Evolutionary conservation across 1,139 yeast genomes (phyloP).

Genomic region (Yamadazyma diddensiae): DNA sequence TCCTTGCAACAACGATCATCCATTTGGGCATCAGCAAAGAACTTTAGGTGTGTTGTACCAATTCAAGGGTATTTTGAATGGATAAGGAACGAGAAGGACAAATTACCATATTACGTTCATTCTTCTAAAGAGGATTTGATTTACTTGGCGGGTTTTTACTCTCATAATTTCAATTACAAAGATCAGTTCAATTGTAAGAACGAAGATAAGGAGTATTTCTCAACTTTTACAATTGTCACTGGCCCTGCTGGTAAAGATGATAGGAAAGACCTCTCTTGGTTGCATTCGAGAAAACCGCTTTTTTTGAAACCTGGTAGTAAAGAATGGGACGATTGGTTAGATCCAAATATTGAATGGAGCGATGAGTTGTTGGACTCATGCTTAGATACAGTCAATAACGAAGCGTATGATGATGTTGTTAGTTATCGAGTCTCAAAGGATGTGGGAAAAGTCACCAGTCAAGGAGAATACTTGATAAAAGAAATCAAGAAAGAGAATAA

Average conservation of each 20-base stretch:
- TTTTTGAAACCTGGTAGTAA: slow-evolving; percentile 55
- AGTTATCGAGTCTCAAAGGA: slow-evolving; percentile 56
- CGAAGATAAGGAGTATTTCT: slow-evolving; percentile 26
- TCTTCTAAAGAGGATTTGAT: slow-evolving; percentile 50
- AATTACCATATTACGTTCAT: slow-evolving; percentile 64
- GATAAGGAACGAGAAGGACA: slow-evolving; percentile 41
- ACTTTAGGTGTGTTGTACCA: slow-evolving; percentile 66
- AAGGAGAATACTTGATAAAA: slow-evolving; percentile 44
- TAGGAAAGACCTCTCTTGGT: slow-evolving; percentile 52
- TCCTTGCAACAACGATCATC: slow-evolving; percentile 40
- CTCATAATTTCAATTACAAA: slow-evolving; percentile 39
- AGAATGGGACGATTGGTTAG: slow-evolving; percentile 64
- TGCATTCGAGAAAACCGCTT: slow-evolving; percentile 78
- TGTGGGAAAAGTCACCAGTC: slow-evolving; percentile 61
- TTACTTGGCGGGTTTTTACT: slow-evolving; percentile 71
- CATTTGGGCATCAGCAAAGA: slow-evolving; percentile 50
- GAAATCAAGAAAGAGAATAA: slow-evolving; percentile 18
- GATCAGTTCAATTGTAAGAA: slow-evolving; percentile 16
- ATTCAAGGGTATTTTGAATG: slow-evolving; percentile 87
- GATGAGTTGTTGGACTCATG: slow-evolving; percentile 31
- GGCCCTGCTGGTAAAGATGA: slow-evolving; percentile 56
- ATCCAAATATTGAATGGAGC: slow-evolving; percentile 43
- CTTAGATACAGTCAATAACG: slow-evolving; percentile 35
- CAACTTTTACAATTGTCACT: slow-evolving; percentile 71
- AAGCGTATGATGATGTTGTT: slow-evolving; percentile 41